Evolutionary conservation across 176 grass and related monocot species (phyloP).

Genomic region (Metroxylon sagu): DNA sequence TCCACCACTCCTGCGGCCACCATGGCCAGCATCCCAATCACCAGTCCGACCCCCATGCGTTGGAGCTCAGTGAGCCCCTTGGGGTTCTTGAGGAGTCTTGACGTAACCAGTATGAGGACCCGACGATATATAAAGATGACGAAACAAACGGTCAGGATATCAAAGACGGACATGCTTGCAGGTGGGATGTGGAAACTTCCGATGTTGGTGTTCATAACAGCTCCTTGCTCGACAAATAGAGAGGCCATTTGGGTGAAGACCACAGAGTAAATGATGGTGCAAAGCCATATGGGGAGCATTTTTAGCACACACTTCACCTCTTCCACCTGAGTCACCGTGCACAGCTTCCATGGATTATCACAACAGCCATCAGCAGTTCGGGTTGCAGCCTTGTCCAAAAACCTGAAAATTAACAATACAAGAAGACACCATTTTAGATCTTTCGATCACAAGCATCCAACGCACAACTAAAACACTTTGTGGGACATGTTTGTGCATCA

Average conservation of each 20-base stretch:
- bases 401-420: constrained; percentile 15
- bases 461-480: too few relatives aligned
- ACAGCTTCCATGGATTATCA: constrained; percentile 29
- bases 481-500: too few relatives aligned
- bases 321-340: constrained; percentile 43
- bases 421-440: neutral
- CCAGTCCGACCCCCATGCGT: constrained; percentile 72
- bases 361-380: constrained; percentile 27
- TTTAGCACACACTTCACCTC: constrained; percentile 65
- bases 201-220: constrained; percentile 54
- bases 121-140: constrained; percentile 63
- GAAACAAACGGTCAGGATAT: constrained; percentile 57
- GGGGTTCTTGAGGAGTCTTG: constrained; percentile 37
- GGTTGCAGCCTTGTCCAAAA: constrained; percentile 68
- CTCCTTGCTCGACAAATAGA: constrained; percentile 78
- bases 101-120: constrained; percentile 33
- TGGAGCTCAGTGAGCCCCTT: constrained; percentile 68
- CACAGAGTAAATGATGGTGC: constrained; percentile 83
- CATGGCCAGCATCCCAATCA: constrained; percentile 64
- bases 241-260: constrained; percentile 93
- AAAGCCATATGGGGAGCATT: constrained; percentile 84
- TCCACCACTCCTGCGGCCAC: constrained; percentile 53
- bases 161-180: constrained; percentile 85
- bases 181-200: constrained; percentile 61
- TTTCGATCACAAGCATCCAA: neutral